phyloP scores from a whole-genome alignment of 306 rosid species.

The Abrus pulchellus region DNA sequence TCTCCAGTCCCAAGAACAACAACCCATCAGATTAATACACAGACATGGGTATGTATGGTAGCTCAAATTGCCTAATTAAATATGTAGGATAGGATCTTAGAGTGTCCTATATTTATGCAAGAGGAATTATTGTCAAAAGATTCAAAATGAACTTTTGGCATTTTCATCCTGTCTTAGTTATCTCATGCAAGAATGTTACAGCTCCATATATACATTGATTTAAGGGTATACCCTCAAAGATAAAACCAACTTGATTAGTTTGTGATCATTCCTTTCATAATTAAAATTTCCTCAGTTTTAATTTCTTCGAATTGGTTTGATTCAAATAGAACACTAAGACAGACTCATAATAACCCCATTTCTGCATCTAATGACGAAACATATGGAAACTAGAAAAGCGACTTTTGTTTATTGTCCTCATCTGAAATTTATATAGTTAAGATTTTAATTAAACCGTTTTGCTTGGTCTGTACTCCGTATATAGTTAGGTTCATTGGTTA shows the following conservation, averaged over 20 bases:
- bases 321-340: slow-evolving; percentile 18
- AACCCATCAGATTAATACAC: slow-evolving; percentile 47
- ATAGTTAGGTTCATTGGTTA: slow-evolving; percentile 17
- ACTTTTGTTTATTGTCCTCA: slow-evolving; percentile 38
- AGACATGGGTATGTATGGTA: slow-evolving; percentile 2
- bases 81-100: slow-evolving; percentile 33
- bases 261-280: neutral
- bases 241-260: neutral
- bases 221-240: neutral
- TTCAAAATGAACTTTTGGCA: slow-evolving; percentile 44
- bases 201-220: neutral
- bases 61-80: slow-evolving; percentile 38
- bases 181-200: slow-evolving; percentile 7
- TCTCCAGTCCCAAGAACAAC: slow-evolving; percentile 57
- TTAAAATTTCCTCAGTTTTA: neutral
- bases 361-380: slow-evolving; percentile 42
- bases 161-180: slow-evolving; percentile 35
- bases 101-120: slow-evolving; percentile 13
- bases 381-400: slow-evolving; percentile 45
- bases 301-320: slow-evolving; percentile 40
- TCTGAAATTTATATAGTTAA: slow-evolving; percentile 18
- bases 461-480: slow-evolving; percentile 33
- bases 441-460: slow-evolving; percentile 42
- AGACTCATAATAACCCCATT: slow-evolving; percentile 19
- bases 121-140: slow-evolving; percentile 17